Base-by-base conservation (phyloP, 345 rosid species). In the Barbarea vulgaris region DNA sequence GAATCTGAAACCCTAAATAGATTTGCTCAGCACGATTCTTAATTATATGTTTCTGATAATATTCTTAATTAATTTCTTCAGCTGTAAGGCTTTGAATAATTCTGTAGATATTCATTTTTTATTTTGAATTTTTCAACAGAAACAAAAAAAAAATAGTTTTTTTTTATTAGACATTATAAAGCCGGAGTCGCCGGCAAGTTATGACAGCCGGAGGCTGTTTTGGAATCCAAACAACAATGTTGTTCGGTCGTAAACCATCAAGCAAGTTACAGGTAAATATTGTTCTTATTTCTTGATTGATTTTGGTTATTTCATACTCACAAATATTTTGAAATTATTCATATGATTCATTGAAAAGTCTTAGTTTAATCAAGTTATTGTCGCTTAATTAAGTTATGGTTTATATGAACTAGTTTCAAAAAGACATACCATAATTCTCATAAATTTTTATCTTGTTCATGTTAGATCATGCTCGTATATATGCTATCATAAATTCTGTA, bases 211-310 rank as follows among this genome's bases (percentile, higher is more conserved):
- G 79, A 37, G 64, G 69, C 66, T 79, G 82, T 58, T 85, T 81
- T n/a, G 83, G 84, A 36, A 63, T 82, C 24, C 71, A 70, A 46
- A 83, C 85, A 34, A 84, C 87, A 33, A 81, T 83, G 79, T 27
- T 83, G 56, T 81, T 80, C 13, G 83, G 83, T 72, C 82, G 84
- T 65, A 86, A 76, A 73, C 54, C 78, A 19, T 72, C 75, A 65
- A 78, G 65, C 81, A 78, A 67, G 52, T 69, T 67, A 84, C 88
- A 89, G 92, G 83, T 75, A 58, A 30, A 31, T 1, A 4, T 79
- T 54, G 3, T 39, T 68, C 36, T 42, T 68, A 21, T 33, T 69
- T 60, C 39, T 51, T 64, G 33, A 63, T 77, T 72, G 15, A 27
- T 57, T 66, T 72, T 70, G 39, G 6, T 77, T 46, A 69, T 28